Evolutionary conservation across 768 basidiomycete genomes (phyloP), one percentile per base, ranked within the genome.

Genomic region (Macrolepiota albuminosa): DNA sequence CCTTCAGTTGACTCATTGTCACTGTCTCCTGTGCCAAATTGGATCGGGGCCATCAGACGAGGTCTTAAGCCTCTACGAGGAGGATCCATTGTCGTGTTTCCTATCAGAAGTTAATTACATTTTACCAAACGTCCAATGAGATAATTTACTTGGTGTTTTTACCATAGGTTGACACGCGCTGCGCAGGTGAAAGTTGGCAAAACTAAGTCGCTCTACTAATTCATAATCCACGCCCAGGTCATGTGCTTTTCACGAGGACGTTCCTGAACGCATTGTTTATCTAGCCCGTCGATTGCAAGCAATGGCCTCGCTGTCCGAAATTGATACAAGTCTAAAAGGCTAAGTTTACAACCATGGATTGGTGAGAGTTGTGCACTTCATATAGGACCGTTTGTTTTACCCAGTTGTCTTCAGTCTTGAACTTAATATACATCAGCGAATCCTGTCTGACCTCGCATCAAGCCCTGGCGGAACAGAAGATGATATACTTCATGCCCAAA

Each of bases 391-490:
- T 47, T 40, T 21, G n/a, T 54, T 13, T 21, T 6, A 52, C 53
- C 66, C 46, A 6, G 21, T 54, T 13, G 59, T 21, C 16, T 54
- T 18, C 63, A 93, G 91, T 69, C 75, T 93, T 18, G 91, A 94
- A 69, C 72, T 93, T 24, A 87, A 90, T 69, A 85, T 92, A 55
- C 87, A 85, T 61, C 89, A 90, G 64, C 80, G 80, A 59, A 88
- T 94, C 61, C 71, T 93, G 24, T 81, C 85, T 29, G 90, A 93
- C 73, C 80, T 94, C 58, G 89, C 88, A 5, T 75, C 76, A 21
- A 84, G 81, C 65, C 73, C 82, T 55, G 78, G 80, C 18, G 76
- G 80, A 36, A 72, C 75, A 26, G 73, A 78, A 58, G 81, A 81
- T 24, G 78, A 81, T 64, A 64, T 80, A 9, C 64, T 73, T 18